Percentiles rank a stretch among this genome's conserved stretches.
These are phyloP conservation scores for Podila minutissima DNA, from an alignment of 192 early-diverging fungal species.

Conservation along the genomic window DNA sequence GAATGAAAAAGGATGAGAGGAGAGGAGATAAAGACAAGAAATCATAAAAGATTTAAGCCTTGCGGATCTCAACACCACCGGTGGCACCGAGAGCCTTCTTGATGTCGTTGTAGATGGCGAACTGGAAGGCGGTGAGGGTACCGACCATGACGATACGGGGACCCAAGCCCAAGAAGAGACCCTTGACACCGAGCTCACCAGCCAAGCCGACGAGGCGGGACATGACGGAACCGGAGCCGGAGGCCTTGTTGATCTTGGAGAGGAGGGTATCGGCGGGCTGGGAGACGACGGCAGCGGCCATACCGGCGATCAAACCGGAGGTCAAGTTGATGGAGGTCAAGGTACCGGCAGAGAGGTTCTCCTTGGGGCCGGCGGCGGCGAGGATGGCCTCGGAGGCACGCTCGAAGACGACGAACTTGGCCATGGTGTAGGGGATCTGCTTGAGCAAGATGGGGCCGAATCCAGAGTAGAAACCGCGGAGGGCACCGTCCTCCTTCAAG, in stretches of 20 bases:
- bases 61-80: slow-evolving; percentile 58
- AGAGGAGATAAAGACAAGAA: neutral
- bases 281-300: slow-evolving; percentile 72
- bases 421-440: slow-evolving; percentile 88
- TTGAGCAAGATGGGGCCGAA: slow-evolving; percentile 83
- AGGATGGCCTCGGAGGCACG: slow-evolving; percentile 64
- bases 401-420: slow-evolving; percentile 84
- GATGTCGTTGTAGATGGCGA: slow-evolving; percentile 72
- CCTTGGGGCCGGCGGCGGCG: slow-evolving; percentile 56
- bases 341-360: slow-evolving; percentile 55
- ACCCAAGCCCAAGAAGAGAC: slow-evolving; percentile 73
- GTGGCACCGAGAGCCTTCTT: slow-evolving; percentile 72
- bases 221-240: slow-evolving; percentile 69
- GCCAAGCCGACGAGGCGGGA: slow-evolving; percentile 63
- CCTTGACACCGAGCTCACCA: slow-evolving; percentile 62
- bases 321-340: slow-evolving; percentile 67
- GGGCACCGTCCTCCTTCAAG: slow-evolving; percentile 75
- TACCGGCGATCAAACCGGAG: slow-evolving; percentile 75
- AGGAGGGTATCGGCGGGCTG: slow-evolving; percentile 77
- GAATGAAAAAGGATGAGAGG: slow-evolving; percentile 15
- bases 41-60: slow-evolving; percentile 16
- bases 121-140: slow-evolving; percentile 73
- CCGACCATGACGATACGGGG: slow-evolving; percentile 77
- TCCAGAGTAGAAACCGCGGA: slow-evolving; percentile 83
- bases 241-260: slow-evolving; percentile 78